Evolutionary conservation across 495 filamentous ascomycete genomes (phyloP).

Genomic region (Podospora conica): DNA sequence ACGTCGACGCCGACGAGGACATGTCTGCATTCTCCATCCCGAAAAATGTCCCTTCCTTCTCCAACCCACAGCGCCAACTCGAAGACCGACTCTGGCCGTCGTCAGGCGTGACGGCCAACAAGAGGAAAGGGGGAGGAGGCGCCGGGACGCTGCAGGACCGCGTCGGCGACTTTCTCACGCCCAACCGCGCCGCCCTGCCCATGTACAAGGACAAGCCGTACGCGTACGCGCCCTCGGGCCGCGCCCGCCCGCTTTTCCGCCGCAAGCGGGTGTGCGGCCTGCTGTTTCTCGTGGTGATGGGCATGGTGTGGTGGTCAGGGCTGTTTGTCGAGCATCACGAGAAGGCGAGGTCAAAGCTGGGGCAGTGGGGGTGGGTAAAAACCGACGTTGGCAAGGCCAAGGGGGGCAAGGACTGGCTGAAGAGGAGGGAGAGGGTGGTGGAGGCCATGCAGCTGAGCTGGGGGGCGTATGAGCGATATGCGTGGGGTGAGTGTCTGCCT

Average conservation of each 20-base stretch:
- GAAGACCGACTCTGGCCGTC: conserved; percentile 65
- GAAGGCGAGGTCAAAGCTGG: conserved; percentile 21
- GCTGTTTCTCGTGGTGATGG: conserved; percentile 45
- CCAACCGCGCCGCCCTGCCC: conserved; percentile 59
- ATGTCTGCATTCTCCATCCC: conserved; percentile 62
- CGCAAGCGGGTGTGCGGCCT: conserved; percentile 49
- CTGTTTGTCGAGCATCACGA: conserved; percentile 38
- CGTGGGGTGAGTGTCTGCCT: conserved; percentile 73
- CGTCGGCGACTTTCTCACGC: conserved; percentile 40
- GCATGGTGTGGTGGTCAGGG: conserved; percentile 54
- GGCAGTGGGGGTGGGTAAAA: conserved; percentile 41
- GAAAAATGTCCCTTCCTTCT: conserved; percentile 65
- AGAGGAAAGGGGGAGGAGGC: conserved; percentile 31
- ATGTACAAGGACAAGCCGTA: conserved; percentile 99
- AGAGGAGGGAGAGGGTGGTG: conserved; percentile 75
- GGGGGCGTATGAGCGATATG: conserved; percentile 87
- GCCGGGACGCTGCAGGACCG: conserved; percentile 41
- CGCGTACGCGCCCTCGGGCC: conserved; percentile 51
- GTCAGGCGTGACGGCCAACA: conserved; percentile 22
- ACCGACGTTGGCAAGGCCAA: conserved; percentile 29
- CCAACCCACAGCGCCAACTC: conserved; percentile 57
- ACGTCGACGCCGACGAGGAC: conserved; percentile 28
- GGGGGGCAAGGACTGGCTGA: conserved; percentile 58
- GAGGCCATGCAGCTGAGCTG: conserved; percentile 86
- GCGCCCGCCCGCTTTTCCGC: conserved; percentile 42